Base-by-base conservation (phyloP, 176 grass and related monocot genomes). In the Typha latifolia region DNA sequence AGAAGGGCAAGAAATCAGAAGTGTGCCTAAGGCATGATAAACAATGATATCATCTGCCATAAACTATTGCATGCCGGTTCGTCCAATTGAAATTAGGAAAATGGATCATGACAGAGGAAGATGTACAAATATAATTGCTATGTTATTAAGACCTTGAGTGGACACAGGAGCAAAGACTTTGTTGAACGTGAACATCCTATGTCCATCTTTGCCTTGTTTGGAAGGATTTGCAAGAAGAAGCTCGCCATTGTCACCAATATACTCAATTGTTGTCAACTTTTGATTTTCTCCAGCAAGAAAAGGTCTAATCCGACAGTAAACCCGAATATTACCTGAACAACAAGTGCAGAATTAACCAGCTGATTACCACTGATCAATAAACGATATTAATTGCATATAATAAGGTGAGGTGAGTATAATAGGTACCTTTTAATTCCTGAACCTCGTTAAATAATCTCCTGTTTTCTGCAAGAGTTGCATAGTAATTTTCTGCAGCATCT, bases 351-450 rank as follows among this genome's bases (percentile, higher is more conserved):
- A 56, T 34, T 56, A 37, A 20, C n/a, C 14, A 14, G 8, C 53
- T 29, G 27, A 29, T 29, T 29, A 29, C 2, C 51, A 18, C 53
- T 16, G 20, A 21, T 59, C 53, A 59, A 32, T 34, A 73, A 21
- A 62, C 24, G 15, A 23, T 73, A 12, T 12, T 22, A 21, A 59
- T 18, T 6, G 16, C 53, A 16, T 59, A 59, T 22, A 59, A 59
- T 20, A 59, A 59, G 16, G 8, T 21, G 16, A 59, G 53, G 20
- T 59, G 21, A 19, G 4, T 59, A 19, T 59, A 63, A 73, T 53
- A 62, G 29, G 63, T 43, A 96, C 92, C 92, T 91, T 96, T 96
- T 74, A 96, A 76, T 82, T 96, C 92, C 71, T 86, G 92, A 63
- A 96, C 78, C 49, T 96, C 88, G 26, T 96, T 96, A 73, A 86